These are phyloP conservation scores for Fusarium temperatum DNA, from an alignment of 2,329 filamentous ascomycete species.

Conservation along the genomic window DNA sequence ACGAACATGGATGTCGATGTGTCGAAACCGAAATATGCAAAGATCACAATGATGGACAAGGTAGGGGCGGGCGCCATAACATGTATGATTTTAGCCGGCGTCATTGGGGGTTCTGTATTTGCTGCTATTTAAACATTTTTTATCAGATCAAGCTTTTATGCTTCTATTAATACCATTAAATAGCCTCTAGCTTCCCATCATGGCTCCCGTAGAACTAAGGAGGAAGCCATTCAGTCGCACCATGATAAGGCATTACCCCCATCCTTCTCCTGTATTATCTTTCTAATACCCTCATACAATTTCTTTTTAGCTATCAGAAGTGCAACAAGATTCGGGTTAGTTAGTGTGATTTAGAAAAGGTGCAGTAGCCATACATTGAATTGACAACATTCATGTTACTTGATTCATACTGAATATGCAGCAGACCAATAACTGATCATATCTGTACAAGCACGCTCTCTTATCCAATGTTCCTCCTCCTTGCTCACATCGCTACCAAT, in stretches of 20 bases:
- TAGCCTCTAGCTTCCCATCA: background rate
- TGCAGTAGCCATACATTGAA: background rate
- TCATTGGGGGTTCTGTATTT: slow-evolving; percentile 53
- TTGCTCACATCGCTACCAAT: background rate
- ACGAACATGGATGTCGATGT: slow-evolving; percentile 42
- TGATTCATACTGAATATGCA: background rate
- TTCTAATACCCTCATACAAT: fast-evolving
- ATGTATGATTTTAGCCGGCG: slow-evolving; percentile 56
- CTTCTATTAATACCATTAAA: background rate
- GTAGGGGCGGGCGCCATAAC: slow-evolving; percentile 67
- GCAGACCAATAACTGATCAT: background rate
- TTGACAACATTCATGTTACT: no score
- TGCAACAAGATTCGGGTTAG: background rate
- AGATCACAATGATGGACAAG: slow-evolving; percentile 58
- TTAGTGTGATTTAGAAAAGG: background rate
- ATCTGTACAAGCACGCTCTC: background rate
- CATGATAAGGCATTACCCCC: background rate
- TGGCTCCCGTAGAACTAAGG: background rate
- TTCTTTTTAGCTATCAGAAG: background rate
- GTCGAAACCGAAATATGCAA: slow-evolving; percentile 17
- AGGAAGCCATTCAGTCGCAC: background rate
- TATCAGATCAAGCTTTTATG: background rate
- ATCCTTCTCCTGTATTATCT: background rate
- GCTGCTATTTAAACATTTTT: background rate
- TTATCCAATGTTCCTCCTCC: background rate